A percentile compares a stretch with the other conserved stretches of the same genome.
These are phyloP conservation scores for Trametes meyenii DNA, from an alignment of 768 basidiomycete species.

Conservation along the genomic window DNA sequence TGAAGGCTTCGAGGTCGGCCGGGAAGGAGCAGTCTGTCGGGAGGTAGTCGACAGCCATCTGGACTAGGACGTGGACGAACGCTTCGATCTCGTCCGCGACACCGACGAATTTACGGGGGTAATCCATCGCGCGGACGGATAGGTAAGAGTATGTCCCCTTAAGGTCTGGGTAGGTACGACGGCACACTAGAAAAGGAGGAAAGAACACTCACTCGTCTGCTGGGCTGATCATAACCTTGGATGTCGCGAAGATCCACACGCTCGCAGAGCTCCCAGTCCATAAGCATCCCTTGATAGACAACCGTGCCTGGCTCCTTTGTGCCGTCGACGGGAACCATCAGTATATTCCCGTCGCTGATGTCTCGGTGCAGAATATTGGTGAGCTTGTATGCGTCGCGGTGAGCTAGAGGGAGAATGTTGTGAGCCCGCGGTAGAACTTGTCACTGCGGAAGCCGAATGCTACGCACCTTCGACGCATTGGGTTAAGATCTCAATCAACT, in stretches of 20 bases:
- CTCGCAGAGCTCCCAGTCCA: constrained; percentile 4
- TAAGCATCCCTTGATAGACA: not conserved
- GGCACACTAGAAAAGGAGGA: not conserved
- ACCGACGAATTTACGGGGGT: not conserved
- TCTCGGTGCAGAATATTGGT: not conserved
- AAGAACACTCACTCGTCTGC: not conserved
- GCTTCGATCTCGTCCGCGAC: constrained; percentile 2
- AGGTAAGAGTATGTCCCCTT: not conserved
- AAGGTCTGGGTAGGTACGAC: not conserved
- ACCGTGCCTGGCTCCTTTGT: not conserved
- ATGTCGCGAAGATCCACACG: not conserved
- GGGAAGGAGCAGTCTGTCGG: not conserved
- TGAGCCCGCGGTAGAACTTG: not conserved
- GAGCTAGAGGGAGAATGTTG: not conserved
- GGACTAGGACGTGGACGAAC: not conserved
- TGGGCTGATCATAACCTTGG: not conserved
- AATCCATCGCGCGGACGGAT: not conserved
- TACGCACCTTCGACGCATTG: not conserved
- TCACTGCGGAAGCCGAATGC: no score
- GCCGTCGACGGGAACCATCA: not conserved
- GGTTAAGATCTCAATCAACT: not conserved
- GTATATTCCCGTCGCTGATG: not conserved
- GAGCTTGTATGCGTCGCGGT: not conserved
- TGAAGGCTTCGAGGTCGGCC: not conserved
- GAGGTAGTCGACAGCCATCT: not conserved